These are phyloP conservation scores for Vicia villosa DNA, from an alignment of 306 rosid genomes.

Conservation along the genomic window DNA sequence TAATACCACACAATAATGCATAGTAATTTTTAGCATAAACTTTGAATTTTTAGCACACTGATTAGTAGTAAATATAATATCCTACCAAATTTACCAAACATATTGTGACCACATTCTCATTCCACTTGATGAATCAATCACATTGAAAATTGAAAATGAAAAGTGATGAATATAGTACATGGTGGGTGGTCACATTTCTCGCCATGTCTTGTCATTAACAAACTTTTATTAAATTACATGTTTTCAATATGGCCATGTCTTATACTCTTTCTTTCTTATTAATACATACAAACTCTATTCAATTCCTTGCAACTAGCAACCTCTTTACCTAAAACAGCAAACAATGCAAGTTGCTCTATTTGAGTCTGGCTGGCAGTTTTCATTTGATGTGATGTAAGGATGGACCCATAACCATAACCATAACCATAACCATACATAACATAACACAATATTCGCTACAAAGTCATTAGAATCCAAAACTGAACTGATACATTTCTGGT, in stretches of 20 bases:
- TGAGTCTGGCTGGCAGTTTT: not conserved
- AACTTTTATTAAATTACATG: not conserved
- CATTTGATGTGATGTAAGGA: not conserved
- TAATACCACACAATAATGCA: too few species aligned
- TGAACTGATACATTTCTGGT: slow-evolving; percentile 5
- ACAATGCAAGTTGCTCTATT: not conserved
- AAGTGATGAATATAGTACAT: not conserved
- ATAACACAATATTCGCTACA: not conserved
- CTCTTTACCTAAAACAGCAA: slow-evolving; percentile 6
- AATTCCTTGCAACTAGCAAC: not conserved
- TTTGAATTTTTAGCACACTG: too few species aligned
- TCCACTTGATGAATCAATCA: not conserved
- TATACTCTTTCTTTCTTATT: not conserved
- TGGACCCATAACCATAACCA: not conserved
- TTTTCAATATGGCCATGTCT: slow-evolving; percentile 8
- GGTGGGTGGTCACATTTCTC: slow-evolving; percentile 25
- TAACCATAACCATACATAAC: not conserved
- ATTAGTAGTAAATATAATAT: not conserved
- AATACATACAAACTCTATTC: not conserved
- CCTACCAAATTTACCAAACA: slow-evolving; percentile 23
- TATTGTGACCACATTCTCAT: slow-evolving; percentile 16
- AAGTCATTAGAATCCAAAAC: not conserved
- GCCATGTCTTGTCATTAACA: slow-evolving; percentile 22
- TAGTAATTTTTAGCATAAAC: not conserved
- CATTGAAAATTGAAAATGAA: not conserved